These are phyloP conservation scores for Passiflora organensis DNA, from an alignment of 345 rosid genomes.

Conservation along the genomic window DNA sequence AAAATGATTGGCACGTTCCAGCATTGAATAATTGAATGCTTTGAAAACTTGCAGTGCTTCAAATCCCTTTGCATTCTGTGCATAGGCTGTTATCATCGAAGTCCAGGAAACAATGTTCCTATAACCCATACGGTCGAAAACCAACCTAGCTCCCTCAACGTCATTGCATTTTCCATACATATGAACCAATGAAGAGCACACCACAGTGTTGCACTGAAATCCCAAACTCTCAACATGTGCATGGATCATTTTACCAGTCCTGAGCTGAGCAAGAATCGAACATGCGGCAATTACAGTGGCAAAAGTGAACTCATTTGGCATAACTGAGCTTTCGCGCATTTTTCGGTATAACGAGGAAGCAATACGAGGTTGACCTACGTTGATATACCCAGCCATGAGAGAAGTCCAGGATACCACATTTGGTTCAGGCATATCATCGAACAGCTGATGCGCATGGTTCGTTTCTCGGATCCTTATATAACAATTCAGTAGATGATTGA, in stretches of 20 bases:
- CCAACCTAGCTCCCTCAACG: slow-evolving; percentile 51
- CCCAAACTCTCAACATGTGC: slow-evolving; percentile 50
- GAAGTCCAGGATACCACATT: slow-evolving; percentile 77
- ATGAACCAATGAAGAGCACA: slow-evolving; percentile 67
- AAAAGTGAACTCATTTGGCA: slow-evolving; percentile 58
- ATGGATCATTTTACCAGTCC: slow-evolving; percentile 50
- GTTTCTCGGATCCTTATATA: slow-evolving; percentile 29
- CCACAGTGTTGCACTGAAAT: slow-evolving; percentile 42
- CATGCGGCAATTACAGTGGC: slow-evolving; percentile 60
- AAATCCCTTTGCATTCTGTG: slow-evolving; percentile 61
- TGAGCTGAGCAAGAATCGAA: slow-evolving; percentile 41
- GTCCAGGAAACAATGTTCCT: slow-evolving; percentile 78
- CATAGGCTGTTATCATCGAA: slow-evolving; percentile 59
- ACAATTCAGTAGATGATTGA: slow-evolving; percentile 46
- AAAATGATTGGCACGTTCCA: slow-evolving; percentile 44
- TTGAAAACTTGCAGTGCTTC: slow-evolving; percentile 61
- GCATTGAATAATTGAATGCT: slow-evolving; percentile 28
- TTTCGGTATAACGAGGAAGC: slow-evolving; percentile 36
- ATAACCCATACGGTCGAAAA: slow-evolving; percentile 52
- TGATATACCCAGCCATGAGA: slow-evolving; percentile 48
- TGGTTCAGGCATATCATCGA: slow-evolving; percentile 68
- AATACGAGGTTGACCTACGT: slow-evolving; percentile 27
- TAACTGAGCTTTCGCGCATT: slow-evolving; percentile 34
- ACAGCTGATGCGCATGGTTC: slow-evolving; percentile 35
- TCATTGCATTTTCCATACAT: slow-evolving; percentile 92